Evolutionary conservation across 2,329 filamentous ascomycete genomes (phyloP).

Genomic region (Phialophora chinensis): DNA sequence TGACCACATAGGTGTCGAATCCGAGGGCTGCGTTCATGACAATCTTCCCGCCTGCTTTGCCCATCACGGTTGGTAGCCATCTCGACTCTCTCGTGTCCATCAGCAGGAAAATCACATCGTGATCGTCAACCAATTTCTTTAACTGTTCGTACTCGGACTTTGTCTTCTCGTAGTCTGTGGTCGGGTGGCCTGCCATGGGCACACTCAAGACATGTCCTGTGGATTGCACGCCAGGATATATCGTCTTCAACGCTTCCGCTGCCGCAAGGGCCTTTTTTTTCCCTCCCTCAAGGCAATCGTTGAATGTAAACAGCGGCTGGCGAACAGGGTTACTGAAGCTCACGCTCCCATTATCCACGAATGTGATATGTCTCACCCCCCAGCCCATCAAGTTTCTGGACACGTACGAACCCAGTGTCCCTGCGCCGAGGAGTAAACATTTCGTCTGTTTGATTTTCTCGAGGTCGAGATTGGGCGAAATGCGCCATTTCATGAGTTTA

Average conservation of each 20-base stretch:
- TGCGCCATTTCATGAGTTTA: conserved; percentile 98
- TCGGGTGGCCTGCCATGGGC: conserved; percentile 93
- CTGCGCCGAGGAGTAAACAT: conserved; percentile 88
- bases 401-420: conserved; percentile 92
- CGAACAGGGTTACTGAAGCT: conserved; percentile 97
- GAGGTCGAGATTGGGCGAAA: conserved; percentile 84
- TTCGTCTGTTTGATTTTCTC: conserved; percentile 87
- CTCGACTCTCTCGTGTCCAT: conserved; percentile 95
- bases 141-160: conserved; percentile 77
- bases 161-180: conserved; percentile 72
- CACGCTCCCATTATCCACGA: conserved; percentile 90
- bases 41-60: conserved; percentile 88
- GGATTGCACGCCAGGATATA: conserved; percentile 88
- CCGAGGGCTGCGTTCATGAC: conserved; percentile 96
- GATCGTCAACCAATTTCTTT: conserved; percentile 74
- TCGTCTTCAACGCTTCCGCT: conserved; percentile 77
- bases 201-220: conserved; percentile 82
- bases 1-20: conserved; percentile 96
- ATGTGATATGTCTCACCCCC: conserved; percentile 94
- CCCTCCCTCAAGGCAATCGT: conserved; percentile 85
- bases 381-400: conserved; percentile 90
- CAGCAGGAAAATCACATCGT: conserved; percentile 93
- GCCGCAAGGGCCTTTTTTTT: conserved; percentile 81
- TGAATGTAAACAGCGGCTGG: conserved; percentile 88
- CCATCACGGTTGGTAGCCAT: conserved; percentile 96